Conservation (phyloP, 1,139 yeast genomes). For the Yamadazyma aaseri region DNA sequence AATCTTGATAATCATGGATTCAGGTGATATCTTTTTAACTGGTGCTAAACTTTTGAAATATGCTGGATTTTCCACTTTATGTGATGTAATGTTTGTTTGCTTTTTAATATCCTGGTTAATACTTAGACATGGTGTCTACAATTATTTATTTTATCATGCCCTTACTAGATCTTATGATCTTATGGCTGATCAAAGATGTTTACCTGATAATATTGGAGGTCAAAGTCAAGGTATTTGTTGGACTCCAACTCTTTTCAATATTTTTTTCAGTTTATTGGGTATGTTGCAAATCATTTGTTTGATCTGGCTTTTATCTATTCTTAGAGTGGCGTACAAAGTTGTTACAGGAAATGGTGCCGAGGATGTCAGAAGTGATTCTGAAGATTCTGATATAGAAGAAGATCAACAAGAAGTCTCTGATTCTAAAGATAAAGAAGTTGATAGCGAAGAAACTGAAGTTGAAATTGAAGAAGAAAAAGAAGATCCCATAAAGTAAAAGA, state of each 20-base stretch:
- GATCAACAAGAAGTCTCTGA: constrained; percentile 5
- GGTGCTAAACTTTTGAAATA: constrained; percentile 78
- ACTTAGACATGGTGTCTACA: constrained; percentile 73
- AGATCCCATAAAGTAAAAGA: constrained; percentile 1
- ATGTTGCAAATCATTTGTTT: constrained; percentile 66
- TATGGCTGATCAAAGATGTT: constrained; percentile 41
- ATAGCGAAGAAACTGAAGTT: constrained; percentile 5
- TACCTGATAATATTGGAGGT: constrained; percentile 25
- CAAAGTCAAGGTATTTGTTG: constrained; percentile 49
- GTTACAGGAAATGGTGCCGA: constrained; percentile 74
- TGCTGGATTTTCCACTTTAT: constrained; percentile 54
- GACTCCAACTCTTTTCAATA: constrained; percentile 48
- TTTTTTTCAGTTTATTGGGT: constrained; percentile 56
- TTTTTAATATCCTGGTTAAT: constrained; percentile 71
- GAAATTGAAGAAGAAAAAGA: constrained; percentile 2
- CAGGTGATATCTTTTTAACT: constrained; percentile 71
- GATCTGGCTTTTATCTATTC: constrained; percentile 74
- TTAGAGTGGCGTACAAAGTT: constrained; percentile 68
- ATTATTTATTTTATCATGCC: constrained; percentile 60
- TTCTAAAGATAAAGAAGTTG: constrained; percentile 5
- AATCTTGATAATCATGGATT: constrained; percentile 77
- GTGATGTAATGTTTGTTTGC: constrained; percentile 68
- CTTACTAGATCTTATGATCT: constrained; percentile 34
- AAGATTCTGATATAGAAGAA: constrained; percentile 21
- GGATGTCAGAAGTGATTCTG: constrained; percentile 79